Evolutionary conservation across 306 rosid genomes (phyloP), one percentile per base, ranked within the genome.

Genomic region (Vachellia pachyceras): DNA sequence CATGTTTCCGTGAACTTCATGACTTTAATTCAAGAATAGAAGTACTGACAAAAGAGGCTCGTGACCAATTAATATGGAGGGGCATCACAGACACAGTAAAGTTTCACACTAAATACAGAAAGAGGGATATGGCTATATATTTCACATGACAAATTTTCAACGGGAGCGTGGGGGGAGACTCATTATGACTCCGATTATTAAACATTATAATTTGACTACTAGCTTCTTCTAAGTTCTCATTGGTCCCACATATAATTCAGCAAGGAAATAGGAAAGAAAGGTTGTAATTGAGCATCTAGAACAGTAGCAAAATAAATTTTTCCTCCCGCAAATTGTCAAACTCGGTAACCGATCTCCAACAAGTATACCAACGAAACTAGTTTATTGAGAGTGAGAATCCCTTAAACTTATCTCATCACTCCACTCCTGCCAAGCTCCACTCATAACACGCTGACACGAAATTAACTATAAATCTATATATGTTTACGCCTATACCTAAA

Each of bases 101-200:
- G 72, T 81, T 84, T 87, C 71, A 20, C 81, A 58, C 13, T 69
- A 77, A 78, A 46, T 74, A 68, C 41, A 79, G 88, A 29, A 2
- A 80, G 55, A 76, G 76, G 42, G 68, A 44, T 60, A 79, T 23
- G 77, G 72, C 61, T 29, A 84, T 52, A 52, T 52, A 52, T 52
- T 17, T 87, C 90, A 89, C 89, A 86, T 87, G 89, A 82, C 77
- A 57, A 75, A 70, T 20, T 66, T 86, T 77, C 57, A 22, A 50
- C 2, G 12, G 86, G 72, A 86, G 84, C 66, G 85, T 44, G 78
- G 73, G 82, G 77, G 61, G 67, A 85, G 41, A 82, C 79, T 75
- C 54, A 79, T 80, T 29, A 18, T 39, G 79, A 49, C 54, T 36
- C 71, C 89, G 85, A 82, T 89, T 57, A 87, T 82, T 85, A 42